Conservation (phyloP, 1,284 basidiomycete genomes). For the Leucoagaricus sp. region DNA sequence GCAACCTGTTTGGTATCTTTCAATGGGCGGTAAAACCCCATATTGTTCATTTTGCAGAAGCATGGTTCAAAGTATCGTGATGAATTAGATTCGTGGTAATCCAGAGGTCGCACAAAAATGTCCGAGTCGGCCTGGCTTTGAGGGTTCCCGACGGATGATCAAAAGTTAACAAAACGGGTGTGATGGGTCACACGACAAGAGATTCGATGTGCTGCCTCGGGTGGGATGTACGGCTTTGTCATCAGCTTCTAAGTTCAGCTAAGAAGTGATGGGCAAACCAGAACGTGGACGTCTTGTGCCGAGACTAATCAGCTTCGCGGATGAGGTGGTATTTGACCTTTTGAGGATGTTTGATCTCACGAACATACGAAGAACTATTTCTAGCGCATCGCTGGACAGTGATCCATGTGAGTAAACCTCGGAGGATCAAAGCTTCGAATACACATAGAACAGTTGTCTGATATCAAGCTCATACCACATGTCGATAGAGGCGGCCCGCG, state of each 20-base stretch:
- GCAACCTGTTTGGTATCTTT: constrained; percentile 1
- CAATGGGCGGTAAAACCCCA: neutral
- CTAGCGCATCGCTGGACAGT: neutral
- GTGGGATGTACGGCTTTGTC: neutral
- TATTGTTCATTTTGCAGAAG: neutral
- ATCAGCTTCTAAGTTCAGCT: too few relatives aligned
- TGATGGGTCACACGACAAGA: neutral
- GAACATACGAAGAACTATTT: neutral
- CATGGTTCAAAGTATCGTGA: neutral
- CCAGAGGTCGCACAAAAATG: neutral
- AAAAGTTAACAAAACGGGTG: neutral
- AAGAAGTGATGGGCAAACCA: too few relatives aligned
- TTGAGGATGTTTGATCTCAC: neutral
- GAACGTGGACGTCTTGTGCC: too few relatives aligned
- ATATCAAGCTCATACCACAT: neutral
- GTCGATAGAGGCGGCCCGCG: neutral
- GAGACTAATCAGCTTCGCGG: too few relatives aligned
- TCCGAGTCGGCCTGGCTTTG: neutral
- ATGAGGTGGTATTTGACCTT: neutral
- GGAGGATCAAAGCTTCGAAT: neutral
- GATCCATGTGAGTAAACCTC: constrained; percentile 4
- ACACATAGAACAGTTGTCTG: neutral
- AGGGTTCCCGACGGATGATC: neutral
- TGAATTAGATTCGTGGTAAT: neutral
- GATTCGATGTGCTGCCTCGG: neutral